phyloP scores from a whole-genome alignment of 2,329 filamentous ascomycete species.

The Cladosporium sp. region DNA sequence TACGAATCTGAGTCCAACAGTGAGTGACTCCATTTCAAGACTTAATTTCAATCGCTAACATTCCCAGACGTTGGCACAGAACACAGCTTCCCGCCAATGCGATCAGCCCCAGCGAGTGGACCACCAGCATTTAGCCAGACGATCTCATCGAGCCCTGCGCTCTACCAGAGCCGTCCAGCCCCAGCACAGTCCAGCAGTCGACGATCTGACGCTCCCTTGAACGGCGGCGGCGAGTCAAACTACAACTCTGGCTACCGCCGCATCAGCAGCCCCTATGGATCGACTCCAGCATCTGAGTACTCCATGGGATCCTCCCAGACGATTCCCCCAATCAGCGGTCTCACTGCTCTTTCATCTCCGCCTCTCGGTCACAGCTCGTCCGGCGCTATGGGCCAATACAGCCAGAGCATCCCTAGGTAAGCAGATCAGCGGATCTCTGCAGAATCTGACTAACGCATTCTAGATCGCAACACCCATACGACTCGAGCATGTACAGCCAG shows the following conservation, averaged over 20 bases:
- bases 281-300: constrained; percentile 21
- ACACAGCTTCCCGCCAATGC: constrained; percentile 31
- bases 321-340: constrained; percentile 30
- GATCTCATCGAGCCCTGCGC: constrained; percentile 27
- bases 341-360: constrained; percentile 31
- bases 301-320: constrained; percentile 25
- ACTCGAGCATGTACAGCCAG: constrained; percentile 26
- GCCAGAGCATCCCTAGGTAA: constrained; percentile 24
- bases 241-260: constrained; percentile 26
- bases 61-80: constrained; percentile 23
- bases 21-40: constrained; percentile 18
- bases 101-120: constrained; percentile 26
- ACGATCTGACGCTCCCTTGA: constrained; percentile 23
- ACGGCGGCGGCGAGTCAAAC: constrained; percentile 16
- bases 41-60: neutral
- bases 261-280: constrained; percentile 28
- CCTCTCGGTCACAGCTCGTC: constrained; percentile 18
- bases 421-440: constrained; percentile 12
- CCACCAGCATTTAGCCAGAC: constrained; percentile 24
- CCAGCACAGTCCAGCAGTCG: constrained; percentile 20
- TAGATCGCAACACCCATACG: constrained; percentile 31
- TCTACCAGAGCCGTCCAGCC: constrained; percentile 26
- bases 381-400: constrained; percentile 23
- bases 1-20: constrained; percentile 29
- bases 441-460: neutral